phyloP scores from a whole-genome alignment of 2,329 filamentous ascomycete species.

The Fusarium begoniae region DNA sequence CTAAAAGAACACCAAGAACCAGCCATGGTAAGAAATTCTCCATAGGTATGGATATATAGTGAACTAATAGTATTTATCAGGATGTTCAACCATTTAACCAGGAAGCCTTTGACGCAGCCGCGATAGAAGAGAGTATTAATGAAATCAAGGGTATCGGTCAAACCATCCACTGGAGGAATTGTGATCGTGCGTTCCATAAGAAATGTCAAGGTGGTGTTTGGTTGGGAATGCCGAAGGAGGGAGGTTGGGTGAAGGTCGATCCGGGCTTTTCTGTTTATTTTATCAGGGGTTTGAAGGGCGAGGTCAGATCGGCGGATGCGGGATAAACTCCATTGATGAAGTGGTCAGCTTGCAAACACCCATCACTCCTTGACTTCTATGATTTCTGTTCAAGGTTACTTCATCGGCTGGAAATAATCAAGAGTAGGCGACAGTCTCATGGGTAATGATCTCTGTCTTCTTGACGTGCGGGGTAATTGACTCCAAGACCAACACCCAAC shows the following conservation, averaged over 20 bases:
- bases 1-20: fast-evolving
- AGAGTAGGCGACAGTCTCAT: not conserved
- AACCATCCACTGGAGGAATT: not conserved
- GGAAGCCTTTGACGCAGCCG: not conserved
- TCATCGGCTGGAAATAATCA: fast-evolving
- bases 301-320: not conserved
- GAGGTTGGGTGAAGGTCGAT: not conserved
- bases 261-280: not conserved
- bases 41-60: no score
- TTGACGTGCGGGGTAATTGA: not conserved
- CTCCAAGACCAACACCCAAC: not conserved
- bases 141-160: not conserved
- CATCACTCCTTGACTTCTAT: fast-evolving
- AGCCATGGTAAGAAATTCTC: not conserved
- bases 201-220: not conserved
- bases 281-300: not conserved
- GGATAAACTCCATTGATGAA: not conserved
- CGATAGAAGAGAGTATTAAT: not conserved
- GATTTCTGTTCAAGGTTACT: not conserved
- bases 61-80: fast-evolving
- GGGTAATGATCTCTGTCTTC: not conserved
- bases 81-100: not conserved
- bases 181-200: not conserved
- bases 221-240: not conserved
- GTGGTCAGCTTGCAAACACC: no score